Conservation (phyloP, 306 rosid genomes). For the Mimosa pudica region DNA sequence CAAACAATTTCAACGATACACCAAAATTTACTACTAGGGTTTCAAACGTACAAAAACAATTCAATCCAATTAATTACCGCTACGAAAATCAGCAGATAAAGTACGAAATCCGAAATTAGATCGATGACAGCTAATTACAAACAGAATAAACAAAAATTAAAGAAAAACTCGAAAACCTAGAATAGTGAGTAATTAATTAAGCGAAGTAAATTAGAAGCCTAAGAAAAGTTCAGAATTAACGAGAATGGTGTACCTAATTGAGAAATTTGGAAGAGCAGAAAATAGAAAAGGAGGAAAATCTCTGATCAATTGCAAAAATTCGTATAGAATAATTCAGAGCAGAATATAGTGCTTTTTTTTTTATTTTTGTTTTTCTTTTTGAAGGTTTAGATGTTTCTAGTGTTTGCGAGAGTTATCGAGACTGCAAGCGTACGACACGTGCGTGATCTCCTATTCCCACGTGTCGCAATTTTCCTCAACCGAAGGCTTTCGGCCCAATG, state of each 20-base stretch:
- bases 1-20: background rate
- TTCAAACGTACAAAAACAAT: background rate
- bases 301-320: background rate
- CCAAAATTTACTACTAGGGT: background rate
- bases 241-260: background rate
- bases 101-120: background rate
- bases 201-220: background rate
- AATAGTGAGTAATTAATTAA: background rate
- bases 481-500: slow-evolving; percentile 5
- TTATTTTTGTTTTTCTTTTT: background rate
- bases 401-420: background rate
- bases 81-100: background rate
- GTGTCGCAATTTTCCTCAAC: background rate
- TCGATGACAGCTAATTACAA: background rate
- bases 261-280: background rate
- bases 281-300: background rate
- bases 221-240: background rate
- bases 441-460: background rate
- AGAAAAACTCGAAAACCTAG: background rate
- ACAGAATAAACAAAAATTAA: background rate
- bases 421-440: background rate
- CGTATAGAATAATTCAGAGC: too few species aligned
- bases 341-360: too few species aligned
- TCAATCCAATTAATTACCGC: background rate
- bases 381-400: background rate